Evolutionary conservation across 1,284 basidiomycete genomes (phyloP).

Genomic region (Megacollybia platyphylla): DNA sequence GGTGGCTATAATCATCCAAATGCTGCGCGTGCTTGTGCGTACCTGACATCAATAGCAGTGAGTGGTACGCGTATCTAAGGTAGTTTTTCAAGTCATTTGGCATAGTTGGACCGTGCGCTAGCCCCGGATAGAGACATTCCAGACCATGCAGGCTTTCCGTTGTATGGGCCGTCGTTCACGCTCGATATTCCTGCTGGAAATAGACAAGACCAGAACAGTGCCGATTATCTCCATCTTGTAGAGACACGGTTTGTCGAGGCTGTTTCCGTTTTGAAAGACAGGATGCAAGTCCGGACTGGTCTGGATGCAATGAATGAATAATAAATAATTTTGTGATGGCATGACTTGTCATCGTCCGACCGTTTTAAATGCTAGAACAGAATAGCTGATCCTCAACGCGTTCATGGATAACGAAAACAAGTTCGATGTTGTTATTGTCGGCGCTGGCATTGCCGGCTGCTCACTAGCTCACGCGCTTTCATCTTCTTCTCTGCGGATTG

Average conservation of each 20-base stretch:
- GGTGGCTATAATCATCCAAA: conserved; percentile 80
- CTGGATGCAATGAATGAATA: no score
- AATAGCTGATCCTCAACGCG: no score
- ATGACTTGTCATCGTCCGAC: no score
- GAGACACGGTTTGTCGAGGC: conserved; percentile 9
- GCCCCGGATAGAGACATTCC: conserved; percentile 54
- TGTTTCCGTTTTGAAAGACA: conserved; percentile 3
- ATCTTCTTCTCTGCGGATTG: conserved; percentile 56
- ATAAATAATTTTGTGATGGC: no score
- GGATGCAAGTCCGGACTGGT: background rate
- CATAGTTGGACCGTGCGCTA: conserved; percentile 40
- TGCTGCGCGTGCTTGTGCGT: conserved; percentile 76
- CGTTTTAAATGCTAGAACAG: no score
- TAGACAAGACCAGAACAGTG: conserved; percentile 61
- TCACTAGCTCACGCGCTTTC: conserved; percentile 66
- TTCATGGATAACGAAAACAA: conserved; percentile 6
- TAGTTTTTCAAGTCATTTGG: conserved; percentile 1
- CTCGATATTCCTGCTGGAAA: conserved; percentile 64
- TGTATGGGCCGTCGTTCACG: conserved; percentile 70
- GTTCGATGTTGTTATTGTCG: conserved; percentile 80
- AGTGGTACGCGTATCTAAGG: conserved; percentile 13
- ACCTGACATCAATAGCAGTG: conserved; percentile 66
- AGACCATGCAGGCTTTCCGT: conserved; percentile 43
- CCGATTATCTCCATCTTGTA: conserved; percentile 32
- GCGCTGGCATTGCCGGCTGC: conserved; percentile 80